Conservation (phyloP, 371 early-diverging fungal genomes). For the Gilbertella persicaria region DNA sequence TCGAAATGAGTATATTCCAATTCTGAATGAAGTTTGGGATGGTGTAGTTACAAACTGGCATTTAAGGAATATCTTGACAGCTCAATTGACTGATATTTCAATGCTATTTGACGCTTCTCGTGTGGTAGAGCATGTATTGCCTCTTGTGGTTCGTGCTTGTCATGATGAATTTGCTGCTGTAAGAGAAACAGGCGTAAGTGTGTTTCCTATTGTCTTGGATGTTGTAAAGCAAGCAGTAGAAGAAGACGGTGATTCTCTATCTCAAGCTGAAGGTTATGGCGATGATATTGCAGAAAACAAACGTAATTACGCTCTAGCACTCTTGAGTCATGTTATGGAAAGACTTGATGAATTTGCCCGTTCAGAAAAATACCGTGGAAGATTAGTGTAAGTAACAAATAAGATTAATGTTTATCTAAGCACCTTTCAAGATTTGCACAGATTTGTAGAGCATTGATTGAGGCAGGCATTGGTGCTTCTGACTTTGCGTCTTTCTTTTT, state of each 20-base stretch:
- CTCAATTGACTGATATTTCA: slow-evolving; percentile 53
- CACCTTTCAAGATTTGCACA: slow-evolving; percentile 30
- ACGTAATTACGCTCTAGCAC: slow-evolving; percentile 39
- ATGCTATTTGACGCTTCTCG: slow-evolving; percentile 53
- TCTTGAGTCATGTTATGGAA: slow-evolving; percentile 53
- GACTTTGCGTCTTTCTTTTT: slow-evolving; percentile 39
- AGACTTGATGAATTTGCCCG: slow-evolving; percentile 48
- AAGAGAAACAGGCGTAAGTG: slow-evolving; percentile 55
- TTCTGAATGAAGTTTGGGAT: slow-evolving; percentile 57
- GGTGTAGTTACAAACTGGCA: slow-evolving; percentile 64
- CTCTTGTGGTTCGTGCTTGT: slow-evolving; percentile 56
- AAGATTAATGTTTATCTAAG: not conserved
- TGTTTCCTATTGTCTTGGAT: slow-evolving; percentile 51
- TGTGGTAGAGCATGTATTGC: slow-evolving; percentile 54
- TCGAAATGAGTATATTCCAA: slow-evolving; percentile 55
- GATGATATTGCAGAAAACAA: slow-evolving; percentile 38
- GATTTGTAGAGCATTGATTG: slow-evolving; percentile 36
- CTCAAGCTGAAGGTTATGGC: slow-evolving; percentile 30
- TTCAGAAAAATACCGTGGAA: slow-evolving; percentile 41
- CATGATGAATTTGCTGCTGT: slow-evolving; percentile 61
- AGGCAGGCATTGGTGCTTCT: slow-evolving; percentile 29
- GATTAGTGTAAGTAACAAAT: slow-evolving; percentile 37
- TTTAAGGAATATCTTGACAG: slow-evolving; percentile 55
- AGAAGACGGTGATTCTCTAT: slow-evolving; percentile 46
- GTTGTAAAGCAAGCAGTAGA: slow-evolving; percentile 52